phyloP scores from a whole-genome alignment of 1,284 basidiomycete genomes.

The Pterulicium gracile region DNA sequence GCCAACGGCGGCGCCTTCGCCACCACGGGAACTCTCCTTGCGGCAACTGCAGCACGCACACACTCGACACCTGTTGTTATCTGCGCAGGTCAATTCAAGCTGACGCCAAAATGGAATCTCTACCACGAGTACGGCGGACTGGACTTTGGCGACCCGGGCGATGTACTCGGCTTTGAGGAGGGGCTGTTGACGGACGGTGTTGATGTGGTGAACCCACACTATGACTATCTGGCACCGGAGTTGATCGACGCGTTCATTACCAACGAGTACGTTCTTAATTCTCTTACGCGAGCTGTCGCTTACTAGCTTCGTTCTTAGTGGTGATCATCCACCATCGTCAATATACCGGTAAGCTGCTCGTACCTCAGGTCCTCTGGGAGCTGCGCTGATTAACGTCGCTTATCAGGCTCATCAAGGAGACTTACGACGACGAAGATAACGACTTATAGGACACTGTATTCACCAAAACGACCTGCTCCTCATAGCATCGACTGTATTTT shows the following conservation, averaged over 20 bases:
- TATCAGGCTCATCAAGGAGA: constrained; percentile 78
- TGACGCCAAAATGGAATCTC: constrained; percentile 90
- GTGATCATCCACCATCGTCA: constrained; percentile 87
- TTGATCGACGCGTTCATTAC: constrained; percentile 92
- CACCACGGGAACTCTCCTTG: constrained; percentile 75
- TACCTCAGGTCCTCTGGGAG: too few species aligned
- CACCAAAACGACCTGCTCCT: too few species aligned
- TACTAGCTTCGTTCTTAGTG: constrained; percentile 35
- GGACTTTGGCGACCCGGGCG: constrained; percentile 81
- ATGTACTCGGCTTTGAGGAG: constrained; percentile 75
- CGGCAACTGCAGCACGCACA: constrained; percentile 81
- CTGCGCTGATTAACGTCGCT: too few species aligned
- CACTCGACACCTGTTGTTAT: constrained; percentile 93
- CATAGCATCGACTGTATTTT: too few species aligned
- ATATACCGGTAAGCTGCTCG: constrained; percentile 59
- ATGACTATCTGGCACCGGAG: constrained; percentile 90
- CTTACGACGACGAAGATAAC: constrained; percentile 86
- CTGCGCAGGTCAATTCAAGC: constrained; percentile 91
- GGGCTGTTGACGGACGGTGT: constrained; percentile 72
- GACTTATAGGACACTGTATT: constrained; percentile 54
- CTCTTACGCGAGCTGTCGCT: constrained; percentile 6
- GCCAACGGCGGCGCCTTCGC: constrained; percentile 96
- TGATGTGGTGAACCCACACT: constrained; percentile 87
- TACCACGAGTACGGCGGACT: constrained; percentile 82
- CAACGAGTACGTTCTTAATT: constrained; percentile 68